phyloP scores from a whole-genome alignment of 2,329 filamentous ascomycete species.

The Hypoxylon sp. region DNA sequence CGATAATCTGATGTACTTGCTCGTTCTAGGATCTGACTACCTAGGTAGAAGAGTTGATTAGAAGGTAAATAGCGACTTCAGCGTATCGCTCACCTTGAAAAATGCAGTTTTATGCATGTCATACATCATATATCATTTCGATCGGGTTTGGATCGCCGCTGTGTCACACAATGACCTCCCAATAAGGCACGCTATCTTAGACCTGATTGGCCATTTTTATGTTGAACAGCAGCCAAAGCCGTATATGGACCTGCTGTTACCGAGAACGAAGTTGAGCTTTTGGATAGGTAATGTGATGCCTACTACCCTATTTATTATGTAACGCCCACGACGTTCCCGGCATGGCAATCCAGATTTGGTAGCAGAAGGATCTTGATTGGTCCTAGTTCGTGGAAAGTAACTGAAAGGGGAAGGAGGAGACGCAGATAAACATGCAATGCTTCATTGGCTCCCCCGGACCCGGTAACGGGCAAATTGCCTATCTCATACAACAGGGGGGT shows the following conservation, averaged over 20 bases:
- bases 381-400: neutral
- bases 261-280: neutral
- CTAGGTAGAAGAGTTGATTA: too few species aligned
- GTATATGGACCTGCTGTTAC: neutral
- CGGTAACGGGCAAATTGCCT: conserved; percentile 12
- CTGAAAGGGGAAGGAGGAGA: conserved; percentile 35
- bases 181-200: neutral
- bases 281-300: neutral
- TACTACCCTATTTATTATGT: neutral
- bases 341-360: neutral
- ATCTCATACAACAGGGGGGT: conserved; percentile 6
- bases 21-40: neutral
- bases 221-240: neutral
- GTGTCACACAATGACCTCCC: neutral
- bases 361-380: neutral
- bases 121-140: neutral
- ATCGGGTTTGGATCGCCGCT: neutral
- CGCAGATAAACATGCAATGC: conserved; percentile 31
- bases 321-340: neutral
- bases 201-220: conserved; percentile 5
- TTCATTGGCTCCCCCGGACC: conserved; percentile 27
- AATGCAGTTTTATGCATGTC: too few species aligned
- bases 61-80: too few species aligned
- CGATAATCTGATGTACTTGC: neutral
- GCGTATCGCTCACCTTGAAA: too few species aligned